A percentile compares a stretch with the other conserved stretches of the same genome.
Evolutionary conservation across 2,329 filamentous ascomycete species (phyloP).

Genomic region (Mollisiaceae sp.): DNA sequence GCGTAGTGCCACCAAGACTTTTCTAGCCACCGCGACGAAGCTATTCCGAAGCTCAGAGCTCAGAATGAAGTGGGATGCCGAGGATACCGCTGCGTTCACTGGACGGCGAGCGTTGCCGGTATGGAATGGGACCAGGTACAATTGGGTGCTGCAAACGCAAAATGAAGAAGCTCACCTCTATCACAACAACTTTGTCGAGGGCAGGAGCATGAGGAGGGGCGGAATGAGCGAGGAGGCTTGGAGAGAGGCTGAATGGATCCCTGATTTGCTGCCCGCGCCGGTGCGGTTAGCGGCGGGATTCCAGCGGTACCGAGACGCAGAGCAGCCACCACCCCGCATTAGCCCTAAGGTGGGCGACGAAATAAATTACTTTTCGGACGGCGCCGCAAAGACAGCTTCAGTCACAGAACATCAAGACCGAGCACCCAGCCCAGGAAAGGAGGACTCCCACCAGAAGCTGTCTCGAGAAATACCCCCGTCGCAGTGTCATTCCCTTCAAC

Average conservation of each 20-base stretch:
- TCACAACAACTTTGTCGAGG: conserved; percentile 2
- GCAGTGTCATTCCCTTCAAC: not conserved
- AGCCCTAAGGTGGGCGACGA: not conserved
- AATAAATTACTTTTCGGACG: not conserved
- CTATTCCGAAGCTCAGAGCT: not conserved
- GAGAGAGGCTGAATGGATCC: not conserved
- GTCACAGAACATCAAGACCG: not conserved
- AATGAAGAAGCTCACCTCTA: not conserved
- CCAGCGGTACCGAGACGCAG: not conserved
- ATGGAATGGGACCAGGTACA: not conserved
- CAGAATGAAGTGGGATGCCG: not conserved
- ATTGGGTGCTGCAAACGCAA: not conserved
- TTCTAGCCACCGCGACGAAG: too few relatives aligned
- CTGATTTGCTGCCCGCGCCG: not conserved
- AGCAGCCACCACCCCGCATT: not conserved
- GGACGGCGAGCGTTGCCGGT: not conserved
- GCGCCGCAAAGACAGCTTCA: not conserved
- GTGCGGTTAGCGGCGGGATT: not conserved
- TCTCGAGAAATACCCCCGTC: not conserved
- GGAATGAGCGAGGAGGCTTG: not conserved
- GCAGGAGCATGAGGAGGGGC: not conserved
- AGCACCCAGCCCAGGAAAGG: not conserved
- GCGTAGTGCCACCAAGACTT: not conserved
- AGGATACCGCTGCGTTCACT: not conserved
- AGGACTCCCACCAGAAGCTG: not conserved